These are phyloP conservation scores for Penicillium lividum DNA, from an alignment of 495 filamentous ascomycete species.

Conservation along the genomic window DNA sequence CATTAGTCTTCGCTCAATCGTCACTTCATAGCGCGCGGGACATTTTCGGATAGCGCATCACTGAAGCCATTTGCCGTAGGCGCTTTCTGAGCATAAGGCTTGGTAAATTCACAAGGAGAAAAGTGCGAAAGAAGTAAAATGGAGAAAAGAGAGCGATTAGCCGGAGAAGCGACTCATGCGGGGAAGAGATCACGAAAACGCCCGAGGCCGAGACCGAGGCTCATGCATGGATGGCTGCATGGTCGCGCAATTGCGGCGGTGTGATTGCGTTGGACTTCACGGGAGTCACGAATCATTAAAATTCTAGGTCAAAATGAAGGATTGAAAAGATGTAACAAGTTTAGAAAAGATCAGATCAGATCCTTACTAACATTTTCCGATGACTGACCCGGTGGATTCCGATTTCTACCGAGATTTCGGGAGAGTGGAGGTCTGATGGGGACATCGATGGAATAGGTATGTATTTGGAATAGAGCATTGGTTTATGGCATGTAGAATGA, in stretches of 20 bases:
- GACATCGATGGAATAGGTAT: too few relatives aligned
- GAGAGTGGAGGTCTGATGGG: neutral
- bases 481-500: neutral
- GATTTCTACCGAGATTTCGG: slow-evolving; percentile 5
- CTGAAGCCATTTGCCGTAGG: neutral
- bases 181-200: slow-evolving; percentile 9
- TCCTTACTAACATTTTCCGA: slow-evolving; percentile 1
- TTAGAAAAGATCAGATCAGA: neutral
- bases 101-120: neutral
- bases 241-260: slow-evolving; percentile 1
- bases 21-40: neutral
- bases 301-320: neutral
- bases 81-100: neutral
- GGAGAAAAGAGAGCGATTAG: neutral
- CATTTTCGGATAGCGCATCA: neutral
- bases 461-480: too few relatives aligned
- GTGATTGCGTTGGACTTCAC: neutral
- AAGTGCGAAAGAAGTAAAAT: neutral
- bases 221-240: slow-evolving; percentile 1
- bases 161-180: slow-evolving; percentile 5
- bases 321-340: neutral
- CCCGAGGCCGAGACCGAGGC: slow-evolving; percentile 11
- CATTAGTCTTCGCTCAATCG: neutral
- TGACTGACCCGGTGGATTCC: neutral
- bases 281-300: neutral